Percentiles rank a stretch among this genome's conserved stretches.
These are phyloP conservation scores for Candida ponderosae DNA, from an alignment of 805 yeast genomes.

Conservation along the genomic window DNA sequence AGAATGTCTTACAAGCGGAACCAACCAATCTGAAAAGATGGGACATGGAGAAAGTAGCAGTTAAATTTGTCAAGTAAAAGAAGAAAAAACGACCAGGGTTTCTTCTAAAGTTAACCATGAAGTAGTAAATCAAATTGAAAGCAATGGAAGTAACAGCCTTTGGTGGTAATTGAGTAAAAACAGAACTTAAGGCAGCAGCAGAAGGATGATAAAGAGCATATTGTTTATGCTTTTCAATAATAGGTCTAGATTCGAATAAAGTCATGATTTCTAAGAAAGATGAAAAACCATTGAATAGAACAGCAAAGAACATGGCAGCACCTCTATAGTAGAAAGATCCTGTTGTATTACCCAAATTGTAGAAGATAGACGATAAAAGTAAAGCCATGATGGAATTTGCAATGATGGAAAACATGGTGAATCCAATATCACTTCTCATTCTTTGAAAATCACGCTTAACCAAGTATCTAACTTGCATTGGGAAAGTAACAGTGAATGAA, in stretches of 20 bases:
- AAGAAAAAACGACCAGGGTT: slow-evolving; percentile 49
- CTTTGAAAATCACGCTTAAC: slow-evolving; percentile 40
- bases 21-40: slow-evolving; percentile 38
- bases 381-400: slow-evolving; percentile 48
- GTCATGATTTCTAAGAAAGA: slow-evolving; percentile 46
- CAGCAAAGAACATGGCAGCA: slow-evolving; percentile 58
- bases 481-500: slow-evolving; percentile 45
- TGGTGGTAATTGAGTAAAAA: slow-evolving; percentile 50
- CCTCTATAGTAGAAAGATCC: slow-evolving; percentile 42
- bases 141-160: slow-evolving; percentile 34
- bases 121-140: slow-evolving; percentile 44
- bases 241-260: slow-evolving; percentile 46
- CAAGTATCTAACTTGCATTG: slow-evolving; percentile 42
- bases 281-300: slow-evolving; percentile 50
- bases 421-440: slow-evolving; percentile 40
- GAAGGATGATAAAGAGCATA: slow-evolving; percentile 54
- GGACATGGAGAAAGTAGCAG: slow-evolving; percentile 46
- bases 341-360: slow-evolving; percentile 33
- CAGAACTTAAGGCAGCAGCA: slow-evolving; percentile 57
- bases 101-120: slow-evolving; percentile 45
- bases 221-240: slow-evolving; percentile 51
- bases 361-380: slow-evolving; percentile 46
- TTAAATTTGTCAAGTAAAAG: slow-evolving; percentile 34
- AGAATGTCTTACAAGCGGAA: slow-evolving; percentile 27
- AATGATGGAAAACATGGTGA: slow-evolving; percentile 30